Evolutionary conservation across 1,139 yeast species (phyloP), one percentile per base, ranked within the genome.

Genomic region (Barnettozyma hawaiiensis): DNA sequence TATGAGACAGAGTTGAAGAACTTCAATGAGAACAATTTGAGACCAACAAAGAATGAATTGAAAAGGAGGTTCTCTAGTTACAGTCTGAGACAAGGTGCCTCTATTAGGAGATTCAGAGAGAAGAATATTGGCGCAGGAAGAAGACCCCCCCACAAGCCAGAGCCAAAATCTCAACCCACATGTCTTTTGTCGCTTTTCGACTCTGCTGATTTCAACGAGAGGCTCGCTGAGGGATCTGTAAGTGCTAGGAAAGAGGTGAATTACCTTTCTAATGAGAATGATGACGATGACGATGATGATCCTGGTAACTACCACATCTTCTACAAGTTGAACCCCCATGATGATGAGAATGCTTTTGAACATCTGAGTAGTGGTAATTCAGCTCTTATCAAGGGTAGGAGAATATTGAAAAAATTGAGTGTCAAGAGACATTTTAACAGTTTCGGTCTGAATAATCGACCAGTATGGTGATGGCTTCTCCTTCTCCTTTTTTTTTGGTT

Each of bases 271-370:
- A 21, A 32, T 24, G 39, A 33, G 11, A 36, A 40, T 24, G 43
- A 23, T 6, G 26, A 45, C 3, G 42, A 45, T 16, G 51, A 47
- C 11, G 48, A 41, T 4, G 44, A 47, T 16, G 49, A 42, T n/a
- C 41, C 37, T 21, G 45, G 34, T 16, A 37, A 42, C 20, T 45
- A 42, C 34, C 45, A 42, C 20, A 45, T 45, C 14, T 24, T 20
- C 8, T 42, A 39, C 18, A 43, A 45, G 37, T 23, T 43, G 29
- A 39, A 43, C 19, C 14, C 21, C 12, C 10, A 23, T n/a, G 36
- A 31, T 19, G 28, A 21, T 16, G 27, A 14, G 16, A 26, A 26
- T 14, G 15, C 16, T 26, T n/a, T n/a, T 26, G 29, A 14, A 14
- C 15, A n/a, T n/a, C 29, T n/a, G 29, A 14, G 29, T n/a, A 26